Evolutionary conservation across 1,139 yeast genomes (phyloP).

Genomic region (Kluyveromyces sp.): DNA sequence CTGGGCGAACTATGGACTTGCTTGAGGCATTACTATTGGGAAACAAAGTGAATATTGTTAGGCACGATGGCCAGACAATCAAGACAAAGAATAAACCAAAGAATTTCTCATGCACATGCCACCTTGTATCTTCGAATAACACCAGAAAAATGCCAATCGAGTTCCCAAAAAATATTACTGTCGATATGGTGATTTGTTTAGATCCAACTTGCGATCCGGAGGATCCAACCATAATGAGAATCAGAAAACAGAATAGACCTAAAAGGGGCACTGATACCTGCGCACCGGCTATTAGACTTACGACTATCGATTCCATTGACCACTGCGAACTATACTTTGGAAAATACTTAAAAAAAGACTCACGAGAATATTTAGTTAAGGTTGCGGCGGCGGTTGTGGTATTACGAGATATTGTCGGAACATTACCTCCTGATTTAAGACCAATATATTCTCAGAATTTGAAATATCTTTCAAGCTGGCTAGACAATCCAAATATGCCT

Average conservation of each 20-base stretch:
- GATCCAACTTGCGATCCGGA: conserved; percentile 59
- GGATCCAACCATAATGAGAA: conserved; percentile 29
- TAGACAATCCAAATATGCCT: conserved; percentile 35
- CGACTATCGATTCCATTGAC: conserved; percentile 76
- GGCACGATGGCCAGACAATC: conserved; percentile 56
- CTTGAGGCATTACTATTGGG: conserved; percentile 72
- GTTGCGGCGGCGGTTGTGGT: conserved; percentile 81
- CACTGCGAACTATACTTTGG: conserved; percentile 51
- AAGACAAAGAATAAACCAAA: conserved; percentile 29
- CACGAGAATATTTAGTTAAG: conserved; percentile 47
- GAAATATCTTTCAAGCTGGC: conserved; percentile 55
- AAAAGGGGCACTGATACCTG: conserved; percentile 14
- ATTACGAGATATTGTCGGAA: conserved; percentile 75
- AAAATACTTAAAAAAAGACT: conserved; percentile 31
- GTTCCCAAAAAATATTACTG: conserved; percentile 28
- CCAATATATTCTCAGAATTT: conserved; percentile 68
- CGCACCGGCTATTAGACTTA: conserved; percentile 59
- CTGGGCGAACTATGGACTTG: conserved; percentile 65
- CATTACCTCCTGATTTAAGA: conserved; percentile 68
- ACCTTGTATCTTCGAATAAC: conserved; percentile 41
- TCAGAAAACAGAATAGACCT: conserved; percentile 19
- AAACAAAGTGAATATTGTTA: conserved; percentile 51
- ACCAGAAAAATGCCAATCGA: conserved; percentile 20
- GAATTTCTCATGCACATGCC: conserved; percentile 30
- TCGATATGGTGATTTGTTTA: conserved; percentile 60